Percentiles rank a stretch among this genome's conserved stretches.
phyloP scores from a whole-genome alignment of 2,329 filamentous ascomycete species.

The Fusarium sp. region DNA sequence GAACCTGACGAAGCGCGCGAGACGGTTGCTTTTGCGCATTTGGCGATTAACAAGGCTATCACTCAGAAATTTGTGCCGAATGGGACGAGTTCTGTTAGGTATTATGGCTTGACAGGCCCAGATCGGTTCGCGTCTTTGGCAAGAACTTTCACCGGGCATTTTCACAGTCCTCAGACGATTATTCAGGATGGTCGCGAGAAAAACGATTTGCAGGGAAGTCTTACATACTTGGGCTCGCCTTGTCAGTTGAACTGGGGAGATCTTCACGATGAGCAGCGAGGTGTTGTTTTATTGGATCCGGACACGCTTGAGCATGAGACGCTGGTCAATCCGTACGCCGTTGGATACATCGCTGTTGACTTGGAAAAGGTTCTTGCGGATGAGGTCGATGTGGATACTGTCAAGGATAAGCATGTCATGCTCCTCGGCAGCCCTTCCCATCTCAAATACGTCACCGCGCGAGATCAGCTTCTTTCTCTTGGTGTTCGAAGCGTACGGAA shows the following conservation, averaged over 20 bases:
- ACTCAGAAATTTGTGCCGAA: slow-evolving; percentile 20
- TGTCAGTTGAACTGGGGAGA: slow-evolving; percentile 37
- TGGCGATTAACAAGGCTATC: slow-evolving; percentile 42
- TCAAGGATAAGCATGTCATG: slow-evolving; percentile 34
- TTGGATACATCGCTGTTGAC: slow-evolving; percentile 26
- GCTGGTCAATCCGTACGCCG: slow-evolving; percentile 31
- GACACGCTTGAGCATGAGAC: slow-evolving; percentile 35
- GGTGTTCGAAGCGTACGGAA: slow-evolving; percentile 22
- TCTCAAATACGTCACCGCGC: slow-evolving; percentile 28
- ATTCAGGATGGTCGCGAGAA: slow-evolving; percentile 6
- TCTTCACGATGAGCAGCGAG: slow-evolving; percentile 35
- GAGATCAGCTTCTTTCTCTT: slow-evolving; percentile 31
- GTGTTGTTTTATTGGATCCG: slow-evolving; percentile 33
- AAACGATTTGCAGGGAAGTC: no score
- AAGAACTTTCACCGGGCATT: slow-evolving; percentile 40
- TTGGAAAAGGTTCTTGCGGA: slow-evolving; percentile 18
- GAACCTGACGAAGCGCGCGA: slow-evolving; percentile 10
- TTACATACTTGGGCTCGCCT: slow-evolving; percentile 39
- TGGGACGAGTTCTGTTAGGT: slow-evolving; percentile 1
- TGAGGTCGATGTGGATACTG: not conserved
- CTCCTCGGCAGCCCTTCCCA: slow-evolving; percentile 19
- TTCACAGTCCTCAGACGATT: slow-evolving; percentile 40
- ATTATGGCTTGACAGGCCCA: slow-evolving; percentile 30
- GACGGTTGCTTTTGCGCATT: slow-evolving; percentile 40
- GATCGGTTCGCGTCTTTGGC: slow-evolving; percentile 36